Evolutionary conservation across 2,329 filamentous ascomycete species (phyloP), one percentile per base, ranked within the genome.

Genomic region (Alternaria tenuissima): DNA sequence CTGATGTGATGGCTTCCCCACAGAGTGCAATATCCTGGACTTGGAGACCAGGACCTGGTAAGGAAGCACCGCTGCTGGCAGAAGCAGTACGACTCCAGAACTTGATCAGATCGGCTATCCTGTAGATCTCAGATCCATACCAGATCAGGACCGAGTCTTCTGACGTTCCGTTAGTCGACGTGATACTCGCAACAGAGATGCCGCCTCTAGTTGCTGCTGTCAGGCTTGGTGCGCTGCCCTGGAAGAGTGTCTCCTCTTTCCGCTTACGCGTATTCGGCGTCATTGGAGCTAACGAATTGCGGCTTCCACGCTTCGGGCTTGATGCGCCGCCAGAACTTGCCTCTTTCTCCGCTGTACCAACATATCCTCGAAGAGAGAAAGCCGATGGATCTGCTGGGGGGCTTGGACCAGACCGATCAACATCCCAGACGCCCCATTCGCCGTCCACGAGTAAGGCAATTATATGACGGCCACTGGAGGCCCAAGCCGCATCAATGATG

Each of bases 361-460:
- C 69, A 59, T 72, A 80, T 7, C 76, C 77, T n/a, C 75, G 71
- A 22, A 79, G 49, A 28, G 74, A 75, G 57, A 80, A 80, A 3
- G 67, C 65, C 12, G 73, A 70, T 18, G 72, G 70, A 48, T 75
- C 68, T 44, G 68, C 55, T 24, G 70, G 69, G 8, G 70, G 67
- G 30, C 61, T 74, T n/a, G 76, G 74, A 8, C 73, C 74, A 30
- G 73, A 70, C 12, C 72, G 70, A 34, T 79, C 78, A 32, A 81
- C 64, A 62, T 83, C 81, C 83, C 83, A 85, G n/a, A 85, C 74
- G 12, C 83, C 83, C 83, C 83, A 85, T 70, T 84, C 81, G 9
- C 83, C 83, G 64, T 84, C 83, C 54, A 79, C 76, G 7, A 84
- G 73, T 9, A 86, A 69, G 5, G 78, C 79, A n/a, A 85, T 64